Evolutionary conservation across 306 rosid species (phyloP).

Genomic region (Cucurbita argyrosperma): DNA sequence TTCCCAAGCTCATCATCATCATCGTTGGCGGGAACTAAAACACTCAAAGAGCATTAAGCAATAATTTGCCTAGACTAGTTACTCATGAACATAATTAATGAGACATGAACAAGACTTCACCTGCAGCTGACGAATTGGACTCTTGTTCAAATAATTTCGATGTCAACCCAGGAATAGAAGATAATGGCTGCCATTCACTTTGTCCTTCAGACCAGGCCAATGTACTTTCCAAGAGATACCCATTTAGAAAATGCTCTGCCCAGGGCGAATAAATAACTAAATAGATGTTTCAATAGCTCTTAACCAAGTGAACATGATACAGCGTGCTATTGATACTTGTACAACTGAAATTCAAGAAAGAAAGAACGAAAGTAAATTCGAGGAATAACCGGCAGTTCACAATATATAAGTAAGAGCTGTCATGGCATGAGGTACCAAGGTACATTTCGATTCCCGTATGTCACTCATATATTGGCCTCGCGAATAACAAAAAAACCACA

Average conservation of each 20-base stretch:
- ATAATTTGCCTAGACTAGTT: not conserved
- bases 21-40: constrained; percentile 1
- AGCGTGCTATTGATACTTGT: constrained; percentile 29
- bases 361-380: constrained; percentile 9
- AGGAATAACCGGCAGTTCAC: constrained; percentile 1
- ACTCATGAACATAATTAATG: not conserved
- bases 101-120: constrained; percentile 18
- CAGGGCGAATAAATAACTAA: constrained; percentile 37
- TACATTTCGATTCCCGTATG: not conserved
- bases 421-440: not conserved
- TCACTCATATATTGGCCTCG: not conserved
- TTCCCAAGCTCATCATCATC: constrained; percentile 57
- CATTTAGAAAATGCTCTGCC: constrained; percentile 75
- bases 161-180: constrained; percentile 45
- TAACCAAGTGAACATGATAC: constrained; percentile 34
- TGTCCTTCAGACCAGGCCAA: constrained; percentile 85
- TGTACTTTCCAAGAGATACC: constrained; percentile 50
- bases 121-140: constrained; percentile 20
- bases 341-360: constrained; percentile 35
- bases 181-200: constrained; percentile 68
- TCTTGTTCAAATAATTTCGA: constrained; percentile 17
- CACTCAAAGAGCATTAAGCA: not conserved
- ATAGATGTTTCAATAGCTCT: constrained; percentile 27
- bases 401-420: not conserved
- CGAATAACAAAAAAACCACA: not conserved